Evolutionary conservation across 805 yeast genomes (phyloP), one percentile per base, ranked within the genome.

Genomic region (Diddensiella caesifluorescens): DNA sequence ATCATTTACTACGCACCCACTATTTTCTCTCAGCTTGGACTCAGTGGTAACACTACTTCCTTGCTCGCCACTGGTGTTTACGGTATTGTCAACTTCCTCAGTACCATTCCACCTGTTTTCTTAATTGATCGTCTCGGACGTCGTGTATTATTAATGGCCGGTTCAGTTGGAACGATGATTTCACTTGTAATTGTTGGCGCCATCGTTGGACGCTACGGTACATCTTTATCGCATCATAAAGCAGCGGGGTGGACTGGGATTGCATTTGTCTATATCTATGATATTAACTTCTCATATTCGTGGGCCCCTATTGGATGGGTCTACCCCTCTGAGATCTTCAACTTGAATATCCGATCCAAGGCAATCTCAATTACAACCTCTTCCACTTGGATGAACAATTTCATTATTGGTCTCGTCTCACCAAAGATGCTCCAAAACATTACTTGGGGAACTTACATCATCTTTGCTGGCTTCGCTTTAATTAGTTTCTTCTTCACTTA

Each of bases 21-120:
- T 4, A 64, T 74, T 35, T 72, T 74, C 58, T 57, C 65, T 45
- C 63, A 73, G 3, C 61, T 74, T 44, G 79, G 79, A 15, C 64
- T 74, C 18, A 56, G 52, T 30, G 73, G 75, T 1, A 54, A 68
- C 10, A 62, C 67, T 35, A 68, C 74, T 1, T 65, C 70, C 1
- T 59, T 74, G 33, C 63, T 70, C 15, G 71, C 78, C 3, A 71
- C 78, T 3, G 79, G 79, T 35, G 61, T 73, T 40, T 72, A 63
- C 45, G 73, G 72, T 48, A 58, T 72, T 26, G 73, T 73, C 32
- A 74, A 72, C 56, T 67, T 69, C 39, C 57, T 60, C 34, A 64
- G 72, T 41, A 77, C 82, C 18, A 62, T 77, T 40, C 69, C 81
- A 28, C 79, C 80, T 28, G 71, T 77, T 50, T 56, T 61, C 19